A percentile compares a stretch with the other conserved stretches of the same genome.
phyloP scores from a whole-genome alignment of 208 protist genomes.

The Trypanosoma conorhini region DNA sequence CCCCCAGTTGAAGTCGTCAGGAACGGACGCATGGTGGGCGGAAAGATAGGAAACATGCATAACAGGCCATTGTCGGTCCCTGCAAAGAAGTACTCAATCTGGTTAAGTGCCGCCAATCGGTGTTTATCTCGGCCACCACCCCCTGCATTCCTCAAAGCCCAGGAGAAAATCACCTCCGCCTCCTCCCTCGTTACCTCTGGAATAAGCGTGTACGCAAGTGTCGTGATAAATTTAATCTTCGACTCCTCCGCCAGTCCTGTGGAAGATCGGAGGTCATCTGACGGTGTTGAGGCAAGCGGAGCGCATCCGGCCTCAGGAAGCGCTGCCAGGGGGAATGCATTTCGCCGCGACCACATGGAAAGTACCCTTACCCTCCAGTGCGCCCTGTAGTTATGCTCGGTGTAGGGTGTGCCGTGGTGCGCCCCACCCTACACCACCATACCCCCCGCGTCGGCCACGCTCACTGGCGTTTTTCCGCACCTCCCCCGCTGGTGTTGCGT shows the following conservation, averaged over 20 bases:
- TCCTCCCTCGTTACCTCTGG: conserved; percentile 29
- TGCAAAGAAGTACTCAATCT: conserved; percentile 82
- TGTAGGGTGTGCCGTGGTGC: neutral
- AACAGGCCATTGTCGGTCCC: conserved; percentile 69
- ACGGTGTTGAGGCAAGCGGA: conserved; percentile 22
- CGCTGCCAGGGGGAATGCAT: conserved; percentile 25
- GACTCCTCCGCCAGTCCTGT: conserved; percentile 28
- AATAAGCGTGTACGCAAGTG: conserved; percentile 64
- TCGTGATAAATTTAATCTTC: conserved; percentile 47
- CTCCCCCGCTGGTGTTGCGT: neutral
- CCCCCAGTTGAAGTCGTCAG: neutral
- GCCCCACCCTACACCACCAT: neutral
- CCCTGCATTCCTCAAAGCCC: conserved; percentile 31
- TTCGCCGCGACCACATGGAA: conserved; percentile 39
- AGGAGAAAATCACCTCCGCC: conserved; percentile 36
- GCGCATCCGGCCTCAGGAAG: conserved; percentile 4
- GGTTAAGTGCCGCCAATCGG: conserved; percentile 32
- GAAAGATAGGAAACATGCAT: conserved; percentile 61
- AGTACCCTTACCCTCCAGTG: neutral
- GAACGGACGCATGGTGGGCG: conserved; percentile 38
- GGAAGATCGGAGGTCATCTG: conserved; percentile 1
- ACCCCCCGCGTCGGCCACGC: too few relatives aligned
- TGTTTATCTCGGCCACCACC: conserved; percentile 6
- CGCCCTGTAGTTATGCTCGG: neutral
- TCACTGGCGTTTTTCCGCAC: neutral